Base-by-base conservation (phyloP, 257 asterid genomes). In the Mitragyna speciosa region DNA sequence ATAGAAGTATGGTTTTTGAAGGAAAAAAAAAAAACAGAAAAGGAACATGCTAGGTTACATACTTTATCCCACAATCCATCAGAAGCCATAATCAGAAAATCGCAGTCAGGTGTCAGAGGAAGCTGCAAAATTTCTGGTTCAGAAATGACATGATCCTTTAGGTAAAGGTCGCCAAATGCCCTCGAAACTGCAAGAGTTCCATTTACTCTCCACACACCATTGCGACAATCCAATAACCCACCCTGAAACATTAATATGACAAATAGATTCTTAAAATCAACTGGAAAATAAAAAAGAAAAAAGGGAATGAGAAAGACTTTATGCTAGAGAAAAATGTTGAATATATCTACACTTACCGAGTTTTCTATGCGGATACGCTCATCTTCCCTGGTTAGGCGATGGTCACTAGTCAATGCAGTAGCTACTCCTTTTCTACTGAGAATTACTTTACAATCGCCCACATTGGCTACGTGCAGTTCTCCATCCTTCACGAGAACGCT, bases 61-160 rank as follows among this genome's bases (percentile, higher is more conserved):
- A 87, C 92, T 90, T 83, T 87, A 81, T 89, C 90, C 92, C 92
- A 89, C 76, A 89, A 79, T 58, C 92, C 92, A 82, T 89, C 90
- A 54, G 92, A 89, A 82, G 90, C 90, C 75, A 89, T 45, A 59
- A 89, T 84, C 33, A 89, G 87, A 79, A 87, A 89, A 28, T 87
- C 81, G 31, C 88, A 87, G 65, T 87, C 90, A 67, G 82, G 67
- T 45, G 90, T 83, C 72, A 87, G 82, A 54, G 87, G 82, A 31
- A 85, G 64, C 19, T 67, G 83, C 33, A 76, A 59, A 61, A 84
- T 82, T 5, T 89, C 88, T 3, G 92, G 92, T 65, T 89, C 92
- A 76, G 88, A 87, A 69, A 85, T 87, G 36, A 89, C 84, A 84
- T 83, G 86, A 75, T 89, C 86, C 75, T 89, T 89, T 39, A 89